Evolutionary conservation across 202 grass and related monocot species (phyloP).

Genomic region (Digitaria exilis): DNA sequence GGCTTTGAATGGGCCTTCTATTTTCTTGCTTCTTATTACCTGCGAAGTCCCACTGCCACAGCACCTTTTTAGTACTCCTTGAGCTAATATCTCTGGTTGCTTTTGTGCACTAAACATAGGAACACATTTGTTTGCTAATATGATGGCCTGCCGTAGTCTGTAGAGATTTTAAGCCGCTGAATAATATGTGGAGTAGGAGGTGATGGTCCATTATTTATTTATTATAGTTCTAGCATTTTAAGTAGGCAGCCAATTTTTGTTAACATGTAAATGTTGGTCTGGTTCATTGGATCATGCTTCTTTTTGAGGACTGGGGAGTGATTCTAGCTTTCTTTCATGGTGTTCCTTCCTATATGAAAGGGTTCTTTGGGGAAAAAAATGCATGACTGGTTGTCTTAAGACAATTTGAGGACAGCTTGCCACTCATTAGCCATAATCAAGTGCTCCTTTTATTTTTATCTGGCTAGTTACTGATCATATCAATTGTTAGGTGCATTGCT

Average conservation of each 20-base stretch:
- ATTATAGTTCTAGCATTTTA: background rate
- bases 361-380: background rate
- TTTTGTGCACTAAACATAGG: too few species aligned
- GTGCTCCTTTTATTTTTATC: background rate
- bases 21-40: background rate
- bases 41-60: background rate
- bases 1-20: background rate
- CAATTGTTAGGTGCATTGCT: background rate
- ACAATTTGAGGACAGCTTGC: conserved; percentile 10
- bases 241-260: background rate
- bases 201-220: background rate
- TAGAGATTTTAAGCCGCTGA: background rate
- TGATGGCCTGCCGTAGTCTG: background rate
- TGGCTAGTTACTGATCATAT: background rate
- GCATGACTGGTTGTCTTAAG: background rate
- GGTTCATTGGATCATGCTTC: background rate
- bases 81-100: background rate
- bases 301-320: background rate
- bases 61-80: background rate
- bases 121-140: too few species aligned
- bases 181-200: background rate
- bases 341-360: background rate
- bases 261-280: background rate
- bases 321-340: background rate
- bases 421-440: too few species aligned